These are phyloP conservation scores for Chaetomiaceae sp. DNA, from an alignment of 2,329 filamentous ascomycete genomes.

Conservation along the genomic window DNA sequence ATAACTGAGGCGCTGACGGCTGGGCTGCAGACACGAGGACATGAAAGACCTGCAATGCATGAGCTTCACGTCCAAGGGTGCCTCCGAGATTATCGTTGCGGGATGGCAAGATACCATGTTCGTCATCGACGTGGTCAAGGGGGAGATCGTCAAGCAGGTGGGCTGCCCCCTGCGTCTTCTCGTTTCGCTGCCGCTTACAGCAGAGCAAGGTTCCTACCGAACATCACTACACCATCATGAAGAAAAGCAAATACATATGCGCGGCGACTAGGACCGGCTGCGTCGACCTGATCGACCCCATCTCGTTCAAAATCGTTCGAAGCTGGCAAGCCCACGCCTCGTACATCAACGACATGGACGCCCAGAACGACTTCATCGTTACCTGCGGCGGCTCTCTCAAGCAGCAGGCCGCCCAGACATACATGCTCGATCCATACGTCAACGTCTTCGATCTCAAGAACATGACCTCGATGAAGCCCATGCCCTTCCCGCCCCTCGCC, in stretches of 20 bases:
- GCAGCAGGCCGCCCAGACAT: slow-evolving; percentile 62
- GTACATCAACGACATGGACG: slow-evolving; percentile 94
- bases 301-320: slow-evolving; percentile 73
- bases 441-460: slow-evolving; percentile 96
- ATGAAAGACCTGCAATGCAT: slow-evolving; percentile 91
- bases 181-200: slow-evolving; percentile 14
- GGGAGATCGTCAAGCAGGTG: slow-evolving; percentile 47
- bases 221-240: slow-evolving; percentile 86
- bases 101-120: slow-evolving; percentile 86
- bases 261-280: slow-evolving; percentile 79
- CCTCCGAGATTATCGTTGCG: slow-evolving; percentile 78
- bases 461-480: slow-evolving; percentile 78
- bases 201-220: slow-evolving; percentile 58
- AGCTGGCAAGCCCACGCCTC: slow-evolving; percentile 88
- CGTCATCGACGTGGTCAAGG: slow-evolving; percentile 65
- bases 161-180: background rate
- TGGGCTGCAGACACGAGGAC: slow-evolving; percentile 54
- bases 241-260: slow-evolving; percentile 83
- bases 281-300: slow-evolving; percentile 80
- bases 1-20: slow-evolving; percentile 3
- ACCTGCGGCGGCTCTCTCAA: slow-evolving; percentile 91
- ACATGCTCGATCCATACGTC: slow-evolving; percentile 86
- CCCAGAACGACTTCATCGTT: slow-evolving; percentile 88
- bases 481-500: slow-evolving; percentile 87
- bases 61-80: slow-evolving; percentile 87